Evolutionary conservation across 2,329 filamentous ascomycete genomes (phyloP), one percentile per base, ranked within the genome.

Genomic region (Claviceps digitariae): DNA sequence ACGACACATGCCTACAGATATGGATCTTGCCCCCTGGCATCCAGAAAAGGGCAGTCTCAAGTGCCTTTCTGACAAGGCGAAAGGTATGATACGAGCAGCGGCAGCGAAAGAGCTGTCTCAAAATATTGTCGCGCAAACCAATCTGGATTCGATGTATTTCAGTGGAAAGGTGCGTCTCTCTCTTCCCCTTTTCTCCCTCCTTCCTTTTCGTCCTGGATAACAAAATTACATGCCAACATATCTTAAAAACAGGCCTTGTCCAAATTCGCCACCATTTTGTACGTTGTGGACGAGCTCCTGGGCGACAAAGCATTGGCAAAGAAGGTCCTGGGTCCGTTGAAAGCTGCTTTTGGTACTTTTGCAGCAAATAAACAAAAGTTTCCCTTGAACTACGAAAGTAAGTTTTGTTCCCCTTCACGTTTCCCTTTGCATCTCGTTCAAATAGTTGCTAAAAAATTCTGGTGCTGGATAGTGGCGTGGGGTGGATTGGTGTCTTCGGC

Each of bases 111-210:
- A 98, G 66, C 72, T 95, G 1, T 77, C 79, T 1, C 84, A 93
- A 67, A 77, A 90, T 64, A 87, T 96, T 67, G 67, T 73, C n/a
- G 71, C 72, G 0, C 84, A 93, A 62, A 81, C 82, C 5, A 80
- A 93, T 57, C 72, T 87, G 38, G 79, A 91, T 64, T 95, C 89
- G 40, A 90, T 95, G 82, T 97, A 97, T 68, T 96, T 85, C 67
- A 87, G 86, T 60, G 93, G 93, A 60, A 97, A 91, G 74, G 85
- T 78, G 56, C 59, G 67, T 56, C 8, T 13, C 0, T 9, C 2
- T 29, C 17, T n/a, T n/a, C 21, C 20, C 25, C 10, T 15, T 17
- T 23, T 27, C 43, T 27, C 13, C 5, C 13, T 20, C 8, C 7
- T 20, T 9, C 13, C 2, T 9, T 15, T 13, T 50, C n/a, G 21